A percentile compares a stretch with the other conserved stretches of the same genome.
These are phyloP conservation scores for Polychaeton citri DNA, from an alignment of 2,329 filamentous ascomycete genomes.

Conservation along the genomic window DNA sequence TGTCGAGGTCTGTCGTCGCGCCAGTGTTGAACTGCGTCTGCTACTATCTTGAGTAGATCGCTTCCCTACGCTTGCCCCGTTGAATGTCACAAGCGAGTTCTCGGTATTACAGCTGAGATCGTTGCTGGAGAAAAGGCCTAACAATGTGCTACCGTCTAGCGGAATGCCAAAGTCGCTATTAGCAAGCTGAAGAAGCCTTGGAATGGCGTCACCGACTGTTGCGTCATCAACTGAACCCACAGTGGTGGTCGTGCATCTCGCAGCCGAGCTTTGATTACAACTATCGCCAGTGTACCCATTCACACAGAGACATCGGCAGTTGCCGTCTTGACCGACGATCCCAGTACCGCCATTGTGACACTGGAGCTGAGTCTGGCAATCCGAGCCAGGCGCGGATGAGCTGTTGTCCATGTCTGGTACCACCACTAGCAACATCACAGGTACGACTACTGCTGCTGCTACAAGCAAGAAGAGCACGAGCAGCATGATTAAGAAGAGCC, in stretches of 20 bases:
- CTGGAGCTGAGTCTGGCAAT: constrained; percentile 31
- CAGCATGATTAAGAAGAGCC: constrained; percentile 56
- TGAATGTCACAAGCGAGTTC: constrained; percentile 79
- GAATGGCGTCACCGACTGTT: constrained; percentile 68
- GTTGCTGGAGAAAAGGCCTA: constrained; percentile 61
- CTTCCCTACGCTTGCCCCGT: constrained; percentile 29
- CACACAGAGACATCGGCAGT: constrained; percentile 76
- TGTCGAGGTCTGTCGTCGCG: constrained; percentile 5
- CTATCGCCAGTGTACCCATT: constrained; percentile 66
- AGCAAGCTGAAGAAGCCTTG: constrained; percentile 55
- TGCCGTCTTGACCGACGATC: constrained; percentile 34
- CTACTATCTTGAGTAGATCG: constrained; percentile 1
- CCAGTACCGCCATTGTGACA: constrained; percentile 76
- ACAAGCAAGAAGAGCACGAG: constrained; percentile 59
- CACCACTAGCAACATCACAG: constrained; percentile 46
- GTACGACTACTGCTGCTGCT: constrained; percentile 70
- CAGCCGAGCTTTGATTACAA: constrained; percentile 38
- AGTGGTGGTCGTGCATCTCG: constrained; percentile 42
- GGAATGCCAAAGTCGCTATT: constrained; percentile 61
- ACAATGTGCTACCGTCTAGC: constrained; percentile 53
- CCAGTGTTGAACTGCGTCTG: not conserved
- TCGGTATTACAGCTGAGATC: constrained; percentile 71
- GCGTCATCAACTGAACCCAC: constrained; percentile 45
- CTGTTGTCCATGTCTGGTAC: constrained; percentile 37
- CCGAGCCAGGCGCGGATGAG: constrained; percentile 6